Base-by-base conservation (phyloP, 2,329 filamentous ascomycete genomes). In the Pseudogymnoascus sp. region DNA sequence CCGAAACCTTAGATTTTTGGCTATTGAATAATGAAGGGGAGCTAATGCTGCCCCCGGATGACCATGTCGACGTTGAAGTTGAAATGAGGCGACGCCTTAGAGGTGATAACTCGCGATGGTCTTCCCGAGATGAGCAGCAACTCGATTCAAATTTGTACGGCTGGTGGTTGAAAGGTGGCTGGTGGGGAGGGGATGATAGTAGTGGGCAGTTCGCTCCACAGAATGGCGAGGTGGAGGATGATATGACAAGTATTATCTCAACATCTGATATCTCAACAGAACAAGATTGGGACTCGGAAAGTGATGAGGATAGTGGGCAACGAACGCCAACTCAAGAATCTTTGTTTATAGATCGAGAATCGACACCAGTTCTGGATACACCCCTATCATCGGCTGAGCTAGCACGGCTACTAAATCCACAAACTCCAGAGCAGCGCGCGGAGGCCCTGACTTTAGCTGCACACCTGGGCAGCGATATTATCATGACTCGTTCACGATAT, bases 401-500 rank as follows among this genome's bases (percentile, higher is more conserved):
- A 12, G 89, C 91, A 2, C 82, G 86, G 21, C 83, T 97, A 0
- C 82, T 99, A 6, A 84, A 95, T 65, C 94, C 94, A 0, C 82
- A 81, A 62, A 90, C 82, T 30, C 79, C 82, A 0, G 89, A 92
- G 62, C 88, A 95, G 64, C 84, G 85, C 37, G 84, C 91, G 58
- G 89, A 96, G 73, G 92, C 94, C 0, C 82, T 83, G 59, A 81
- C 91, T 1, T 80, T 97, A 1, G 86, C 92, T 4, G 86, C 89
- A 0, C 92, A 95, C 71, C 79, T 97, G 1, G 77, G 81, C 60
- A 85, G 83, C 61, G 77, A 85, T 23, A 79, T 78, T 18, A 85
- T 92, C 60, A 78, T 96, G 75, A 99, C 94, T 1, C 85, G 94
- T 38, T 89, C 89, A 12, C 84, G 83, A 57, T 96, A 89, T 73